Percentiles rank a stretch among this genome's conserved stretches.
These are phyloP conservation scores for Puccinia polysora DNA, from an alignment of 1,284 basidiomycete genomes.

Conservation along the genomic window DNA sequence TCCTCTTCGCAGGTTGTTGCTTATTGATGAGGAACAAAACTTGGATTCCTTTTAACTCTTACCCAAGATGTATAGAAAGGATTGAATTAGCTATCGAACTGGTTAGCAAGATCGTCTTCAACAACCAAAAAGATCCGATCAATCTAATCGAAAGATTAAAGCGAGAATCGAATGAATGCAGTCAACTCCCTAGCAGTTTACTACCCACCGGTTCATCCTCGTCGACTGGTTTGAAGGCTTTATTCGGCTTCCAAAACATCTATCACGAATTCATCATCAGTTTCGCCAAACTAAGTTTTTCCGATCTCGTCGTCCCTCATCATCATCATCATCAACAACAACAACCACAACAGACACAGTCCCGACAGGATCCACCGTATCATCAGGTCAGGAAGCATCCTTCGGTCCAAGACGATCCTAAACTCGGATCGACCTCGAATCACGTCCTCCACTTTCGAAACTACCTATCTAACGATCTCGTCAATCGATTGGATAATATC, in stretches of 20 bases:
- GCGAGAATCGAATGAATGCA: background rate
- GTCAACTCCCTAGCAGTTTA: no score
- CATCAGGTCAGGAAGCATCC: no score
- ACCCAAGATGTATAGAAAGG: conserved; percentile 5
- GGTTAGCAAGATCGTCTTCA: conserved; percentile 9
- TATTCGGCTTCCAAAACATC: background rate
- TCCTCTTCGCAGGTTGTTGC: background rate
- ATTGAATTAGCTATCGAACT: conserved; percentile 11
- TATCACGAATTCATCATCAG: conserved; percentile 28
- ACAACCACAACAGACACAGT: no score
- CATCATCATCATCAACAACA: no score
- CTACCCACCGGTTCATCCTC: background rate
- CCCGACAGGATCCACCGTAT: no score
- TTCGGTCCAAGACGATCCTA: no score
- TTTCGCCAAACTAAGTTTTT: conserved; percentile 12
- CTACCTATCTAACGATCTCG: no score
- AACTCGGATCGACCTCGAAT: no score
- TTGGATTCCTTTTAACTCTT: background rate
- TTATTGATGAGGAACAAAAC: no score
- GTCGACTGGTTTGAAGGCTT: background rate
- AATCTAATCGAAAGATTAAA: conserved; percentile 2
- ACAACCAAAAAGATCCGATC: background rate
- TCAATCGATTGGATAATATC: no score
- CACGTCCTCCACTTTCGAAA: no score
- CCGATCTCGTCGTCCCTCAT: background rate